Evolutionary conservation across 2,329 filamentous ascomycete species (phyloP), one percentile per base, ranked within the genome.

Genomic region (Fusarium sp.): DNA sequence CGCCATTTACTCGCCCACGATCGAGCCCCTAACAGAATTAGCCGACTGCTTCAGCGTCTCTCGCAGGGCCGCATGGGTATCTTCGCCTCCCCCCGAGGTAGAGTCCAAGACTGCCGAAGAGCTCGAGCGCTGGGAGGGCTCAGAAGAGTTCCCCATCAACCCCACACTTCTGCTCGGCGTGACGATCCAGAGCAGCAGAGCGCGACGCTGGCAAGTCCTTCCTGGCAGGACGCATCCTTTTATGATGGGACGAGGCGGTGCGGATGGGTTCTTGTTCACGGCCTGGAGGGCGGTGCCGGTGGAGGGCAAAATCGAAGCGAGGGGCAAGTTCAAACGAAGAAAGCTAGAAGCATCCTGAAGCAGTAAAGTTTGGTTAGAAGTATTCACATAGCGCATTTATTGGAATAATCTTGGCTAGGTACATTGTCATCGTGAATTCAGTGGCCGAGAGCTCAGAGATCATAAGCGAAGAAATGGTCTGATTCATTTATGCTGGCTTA

Each of bases 201-300:
- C 92, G 7, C 86, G 92, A 66, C 85, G 88, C 55, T 98, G 93
- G 93, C 96, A 99, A 82, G 94, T 98, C 3, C 80, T 99, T 48
- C 96, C 96, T 0, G 93, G 93, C 1, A 85, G 96, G 56, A 98
- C 96, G 55, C 96, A 99, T 82, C 96, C 96, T 9, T 80, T 97
- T 58, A 99, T 99, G 96, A 97, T 93, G 63, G 90, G 90, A 40
- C 87, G 88, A 42, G 96, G 96, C 21, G 95, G 95, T 1, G 89
- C 93, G 0, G 95, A 98, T 76, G 96, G 96, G 0, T 99, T 93
- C 78, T 78, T 99, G 5, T 94, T 98, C 72, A 95, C 93, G 28
- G 95, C 87, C 0, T 93, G 92, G 78, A 88, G 90, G 72, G 93
- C 96, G 2, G 82, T 95, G 47, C 96, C 96, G 0, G 89, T 92